Evolutionary conservation across 2,329 filamentous ascomycete genomes (phyloP), one percentile per base, ranked within the genome.

Genomic region (Hyphodiscus sp.): DNA sequence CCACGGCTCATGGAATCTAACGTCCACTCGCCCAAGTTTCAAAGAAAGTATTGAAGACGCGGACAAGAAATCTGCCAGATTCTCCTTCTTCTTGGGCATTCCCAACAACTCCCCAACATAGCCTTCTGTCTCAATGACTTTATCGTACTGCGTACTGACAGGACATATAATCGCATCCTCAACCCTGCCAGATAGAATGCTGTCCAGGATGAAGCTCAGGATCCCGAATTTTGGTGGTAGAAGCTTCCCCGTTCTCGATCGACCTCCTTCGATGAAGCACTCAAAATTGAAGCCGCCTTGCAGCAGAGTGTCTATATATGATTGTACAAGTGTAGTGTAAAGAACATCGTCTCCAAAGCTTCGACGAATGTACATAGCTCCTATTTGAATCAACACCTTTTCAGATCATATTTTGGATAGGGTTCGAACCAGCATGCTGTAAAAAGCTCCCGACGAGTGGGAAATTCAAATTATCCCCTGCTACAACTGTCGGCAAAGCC

Each of bases 101-200:
- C 94, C 94, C 0, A 99, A 79, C 1, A 99, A 80, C 69, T 99
- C 94, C 33, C 85, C 94, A 45, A 97, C 92, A 66, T 99, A 99
- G 5, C 91, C 94, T 70, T 96, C 91, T 0, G 95, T 96, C 70
- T 99, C 94, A 55, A 99, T 95, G 52, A 99, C 94, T 68, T 97
- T 99, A 76, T 99, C 94, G 67, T 99, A 99, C 68, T 99, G 94
- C 0, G 91, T 96, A 69, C 89, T 95, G 45, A 99, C 94, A 0
- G 94, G 94, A 63, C 92, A 96, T 50, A 99, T 90, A 43, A 96
- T 88, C 30, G 90, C 86, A 69, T 99, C 94, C 46, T 95, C 78
- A 0, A 96, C 91, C 7, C 91, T 81, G 0, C 91, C 91, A 0
- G 89, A 95, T 6, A 96, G 74, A 15, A 99, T 78, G 61, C 90